These are phyloP conservation scores for Pythium phragmiticola DNA, from an alignment of 352 stramenopile species.

Conservation along the genomic window DNA sequence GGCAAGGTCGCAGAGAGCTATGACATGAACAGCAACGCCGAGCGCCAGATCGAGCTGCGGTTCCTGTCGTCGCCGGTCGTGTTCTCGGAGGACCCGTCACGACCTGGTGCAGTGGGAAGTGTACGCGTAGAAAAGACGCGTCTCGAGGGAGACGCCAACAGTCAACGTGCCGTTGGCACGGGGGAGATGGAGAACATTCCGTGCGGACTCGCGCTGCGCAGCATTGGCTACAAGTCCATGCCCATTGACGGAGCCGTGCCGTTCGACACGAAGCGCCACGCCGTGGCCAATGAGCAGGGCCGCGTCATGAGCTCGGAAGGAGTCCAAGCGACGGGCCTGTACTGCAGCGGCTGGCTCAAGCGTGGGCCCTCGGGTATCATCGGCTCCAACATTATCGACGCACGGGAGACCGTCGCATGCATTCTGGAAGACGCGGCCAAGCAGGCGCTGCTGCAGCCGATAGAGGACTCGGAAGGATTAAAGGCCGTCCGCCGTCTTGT, in stretches of 20 bases:
- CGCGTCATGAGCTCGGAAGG: constrained; percentile 40
- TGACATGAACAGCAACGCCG: constrained; percentile 21
- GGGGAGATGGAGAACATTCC: constrained; percentile 85
- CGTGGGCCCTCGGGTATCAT: constrained; percentile 97
- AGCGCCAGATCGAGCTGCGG: constrained; percentile 78
- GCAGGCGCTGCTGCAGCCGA: constrained; percentile 39
- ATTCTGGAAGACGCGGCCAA: constrained; percentile 89
- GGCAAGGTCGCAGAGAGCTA: constrained; percentile 53
- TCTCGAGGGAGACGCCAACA: constrained; percentile 81
- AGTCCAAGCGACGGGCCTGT: constrained; percentile 79
- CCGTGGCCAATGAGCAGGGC: constrained; percentile 64
- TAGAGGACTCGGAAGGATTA: constrained; percentile 27
- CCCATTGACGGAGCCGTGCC: constrained; percentile 61
- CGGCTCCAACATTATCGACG: constrained; percentile 97
- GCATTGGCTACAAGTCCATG: constrained; percentile 92
- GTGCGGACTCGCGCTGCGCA: constrained; percentile 75
- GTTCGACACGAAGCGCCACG: constrained; percentile 78
- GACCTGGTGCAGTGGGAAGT: constrained; percentile 46
- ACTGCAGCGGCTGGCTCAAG: constrained; percentile 98
- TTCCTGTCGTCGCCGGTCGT: constrained; percentile 90
- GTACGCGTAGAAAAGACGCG: constrained; percentile 89
- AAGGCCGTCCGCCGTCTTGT: constrained; percentile 50
- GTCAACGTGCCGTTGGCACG: constrained; percentile 84
- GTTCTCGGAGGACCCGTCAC: constrained; percentile 55
- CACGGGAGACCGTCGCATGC: constrained; percentile 93